Percentiles rank a stretch among this genome's conserved stretches.
These are phyloP conservation scores for Pseudogymnoascus sp. DNA, from an alignment of 2,329 filamentous ascomycete genomes.

Conservation along the genomic window DNA sequence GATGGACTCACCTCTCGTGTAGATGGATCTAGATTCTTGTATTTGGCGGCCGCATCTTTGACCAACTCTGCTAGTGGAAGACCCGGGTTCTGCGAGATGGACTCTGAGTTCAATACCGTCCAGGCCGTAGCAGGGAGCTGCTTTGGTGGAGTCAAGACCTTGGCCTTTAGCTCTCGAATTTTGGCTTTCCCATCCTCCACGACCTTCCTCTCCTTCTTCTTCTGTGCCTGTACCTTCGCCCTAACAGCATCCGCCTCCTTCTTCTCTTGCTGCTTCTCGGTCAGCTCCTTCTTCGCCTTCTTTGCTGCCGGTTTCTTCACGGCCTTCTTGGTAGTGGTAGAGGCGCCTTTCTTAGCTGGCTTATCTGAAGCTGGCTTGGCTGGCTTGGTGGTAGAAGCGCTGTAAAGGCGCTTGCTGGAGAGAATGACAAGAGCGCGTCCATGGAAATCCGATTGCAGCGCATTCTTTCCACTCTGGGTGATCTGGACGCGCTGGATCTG, in stretches of 20 bases:
- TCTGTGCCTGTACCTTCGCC: slow-evolving; percentile 27
- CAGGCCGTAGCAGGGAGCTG: slow-evolving; percentile 24
- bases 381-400: slow-evolving; percentile 19
- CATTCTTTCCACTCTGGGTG: slow-evolving; percentile 13
- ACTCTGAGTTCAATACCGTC: slow-evolving; percentile 16
- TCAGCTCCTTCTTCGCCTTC: slow-evolving; percentile 28
- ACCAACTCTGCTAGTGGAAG: slow-evolving; percentile 12
- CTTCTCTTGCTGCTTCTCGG: slow-evolving; percentile 26
- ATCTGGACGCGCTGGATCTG: slow-evolving; percentile 22
- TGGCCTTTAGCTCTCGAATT: slow-evolving; percentile 11
- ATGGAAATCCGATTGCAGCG: slow-evolving; percentile 14
- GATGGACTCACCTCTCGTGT: slow-evolving; percentile 32
- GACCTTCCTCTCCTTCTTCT: slow-evolving; percentile 24
- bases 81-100: background rate
- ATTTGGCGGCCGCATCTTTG: slow-evolving; percentile 22
- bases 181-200: slow-evolving; percentile 1
- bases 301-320: slow-evolving; percentile 15
- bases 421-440: slow-evolving; percentile 12
- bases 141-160: slow-evolving; percentile 28
- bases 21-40: slow-evolving; percentile 27
- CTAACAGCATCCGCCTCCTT: slow-evolving; percentile 21
- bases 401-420: slow-evolving; percentile 15
- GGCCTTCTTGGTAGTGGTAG: slow-evolving; percentile 13
- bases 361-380: slow-evolving; percentile 19
- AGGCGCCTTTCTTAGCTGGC: slow-evolving; percentile 15